A percentile compares a stretch with the other conserved stretches of the same genome.
Conservation (phyloP, 805 yeast genomes). For the Schwanniomyces polymorphus region DNA sequence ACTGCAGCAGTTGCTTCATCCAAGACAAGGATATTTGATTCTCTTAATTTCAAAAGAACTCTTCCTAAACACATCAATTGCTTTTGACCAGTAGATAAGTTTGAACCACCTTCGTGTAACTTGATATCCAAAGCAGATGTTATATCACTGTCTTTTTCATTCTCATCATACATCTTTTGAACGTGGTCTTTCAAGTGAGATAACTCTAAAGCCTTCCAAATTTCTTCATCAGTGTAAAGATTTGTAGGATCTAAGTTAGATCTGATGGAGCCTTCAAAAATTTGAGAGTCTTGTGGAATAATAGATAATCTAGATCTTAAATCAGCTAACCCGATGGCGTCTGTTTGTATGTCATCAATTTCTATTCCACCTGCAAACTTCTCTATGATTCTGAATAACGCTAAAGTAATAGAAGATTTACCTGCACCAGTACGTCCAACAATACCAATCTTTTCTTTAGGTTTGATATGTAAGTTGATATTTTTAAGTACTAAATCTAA, state of each 20-base stretch:
- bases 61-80: conserved; percentile 75
- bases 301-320: conserved; percentile 43
- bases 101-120: conserved; percentile 46
- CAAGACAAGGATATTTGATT: conserved; percentile 58
- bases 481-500: conserved; percentile 43
- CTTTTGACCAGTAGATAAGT: conserved; percentile 54
- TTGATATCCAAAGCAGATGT: conserved; percentile 31
- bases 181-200: conserved; percentile 45
- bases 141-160: conserved; percentile 20
- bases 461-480: conserved; percentile 34
- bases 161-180: conserved; percentile 32
- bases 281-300: conserved; percentile 48
- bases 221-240: conserved; percentile 31
- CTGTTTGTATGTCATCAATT: conserved; percentile 35
- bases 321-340: conserved; percentile 39
- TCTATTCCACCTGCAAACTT: conserved; percentile 34
- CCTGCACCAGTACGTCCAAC: conserved; percentile 51
- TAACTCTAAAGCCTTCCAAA: conserved; percentile 44
- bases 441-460: conserved; percentile 43
- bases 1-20: conserved; percentile 92
- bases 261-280: conserved; percentile 42
- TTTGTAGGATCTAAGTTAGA: conserved; percentile 43
- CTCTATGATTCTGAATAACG: conserved; percentile 45
- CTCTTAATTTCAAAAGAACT: conserved; percentile 65
- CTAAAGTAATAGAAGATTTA: conserved; percentile 44